A percentile compares a stretch with the other conserved stretches of the same genome.
Evolutionary conservation across 805 yeast genomes (phyloP).

Genomic region (Metschnikowia hibisci): DNA sequence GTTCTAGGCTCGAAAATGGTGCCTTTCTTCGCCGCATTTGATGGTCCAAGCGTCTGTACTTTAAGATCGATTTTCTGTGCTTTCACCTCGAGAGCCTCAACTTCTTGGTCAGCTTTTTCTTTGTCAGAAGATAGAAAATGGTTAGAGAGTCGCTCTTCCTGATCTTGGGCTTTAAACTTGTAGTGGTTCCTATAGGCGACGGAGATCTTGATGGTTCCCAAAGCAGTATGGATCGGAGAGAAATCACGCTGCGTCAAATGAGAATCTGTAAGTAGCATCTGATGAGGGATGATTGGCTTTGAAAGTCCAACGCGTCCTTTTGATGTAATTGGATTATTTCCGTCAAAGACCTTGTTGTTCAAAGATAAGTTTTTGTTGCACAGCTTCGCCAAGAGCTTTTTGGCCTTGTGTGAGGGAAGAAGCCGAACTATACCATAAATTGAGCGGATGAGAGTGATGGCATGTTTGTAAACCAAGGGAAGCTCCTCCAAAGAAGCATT

Average conservation of each 20-base stretch:
- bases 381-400: conserved; percentile 27
- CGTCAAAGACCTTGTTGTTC: conserved; percentile 66
- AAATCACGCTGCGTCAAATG: conserved; percentile 62
- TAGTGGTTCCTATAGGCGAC: conserved; percentile 76
- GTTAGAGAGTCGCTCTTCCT: conserved; percentile 58
- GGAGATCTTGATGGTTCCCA: conserved; percentile 69
- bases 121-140: conserved; percentile 51
- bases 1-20: background rate
- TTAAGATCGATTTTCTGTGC: background rate
- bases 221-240: conserved; percentile 67
- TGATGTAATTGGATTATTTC: conserved; percentile 71
- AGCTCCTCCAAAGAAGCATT: conserved; percentile 47
- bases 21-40: conserved; percentile 1
- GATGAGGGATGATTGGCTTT: conserved; percentile 52
- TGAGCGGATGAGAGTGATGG: conserved; percentile 69
- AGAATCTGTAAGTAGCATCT: conserved; percentile 32
- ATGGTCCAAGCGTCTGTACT: background rate
- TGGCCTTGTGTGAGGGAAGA: conserved; percentile 67
- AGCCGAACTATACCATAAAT: conserved; percentile 62
- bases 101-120: conserved; percentile 7
- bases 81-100: background rate
- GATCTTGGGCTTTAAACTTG: conserved; percentile 62
- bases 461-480: conserved; percentile 67
- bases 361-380: conserved; percentile 36
- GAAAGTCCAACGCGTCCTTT: conserved; percentile 84